These are phyloP conservation scores for Silybum marianum DNA, from an alignment of 129 eudicot genomes.

Conservation along the genomic window DNA sequence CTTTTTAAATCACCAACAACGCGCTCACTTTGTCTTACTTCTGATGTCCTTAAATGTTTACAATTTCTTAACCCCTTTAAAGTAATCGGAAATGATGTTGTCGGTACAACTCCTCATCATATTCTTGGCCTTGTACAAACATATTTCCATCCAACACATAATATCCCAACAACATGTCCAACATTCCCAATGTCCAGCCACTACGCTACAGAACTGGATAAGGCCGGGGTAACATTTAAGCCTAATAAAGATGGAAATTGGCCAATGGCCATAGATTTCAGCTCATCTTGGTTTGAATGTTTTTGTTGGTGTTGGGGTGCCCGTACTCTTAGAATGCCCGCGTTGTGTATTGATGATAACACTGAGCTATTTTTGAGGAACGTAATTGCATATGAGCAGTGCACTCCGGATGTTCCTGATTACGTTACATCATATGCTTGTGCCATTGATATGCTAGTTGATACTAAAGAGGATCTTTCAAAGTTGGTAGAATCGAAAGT, in stretches of 20 bases:
- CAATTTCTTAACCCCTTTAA: not conserved
- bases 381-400: conserved; percentile 18
- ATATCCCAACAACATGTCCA: not conserved
- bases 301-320: not conserved
- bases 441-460: not conserved
- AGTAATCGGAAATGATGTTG: not conserved
- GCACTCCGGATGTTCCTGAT: not conserved
- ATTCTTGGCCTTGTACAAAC: not conserved
- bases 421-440: conserved; percentile 7
- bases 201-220: conserved; percentile 1
- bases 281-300: not conserved
- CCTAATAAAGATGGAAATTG: not conserved
- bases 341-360: not conserved
- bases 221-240: conserved; percentile 8
- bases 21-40: not conserved
- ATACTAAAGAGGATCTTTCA: not conserved
- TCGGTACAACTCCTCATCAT: not conserved
- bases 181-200: not conserved
- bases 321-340: not conserved
- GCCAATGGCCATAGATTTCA: not conserved
- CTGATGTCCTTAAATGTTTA: not conserved
- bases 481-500: conserved; percentile 5
- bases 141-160: not conserved
- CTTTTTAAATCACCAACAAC: not conserved
- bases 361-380: conserved; percentile 16